These are phyloP conservation scores for Solanum chiquidenum DNA, from an alignment of 257 asterid species.

Conservation along the genomic window DNA sequence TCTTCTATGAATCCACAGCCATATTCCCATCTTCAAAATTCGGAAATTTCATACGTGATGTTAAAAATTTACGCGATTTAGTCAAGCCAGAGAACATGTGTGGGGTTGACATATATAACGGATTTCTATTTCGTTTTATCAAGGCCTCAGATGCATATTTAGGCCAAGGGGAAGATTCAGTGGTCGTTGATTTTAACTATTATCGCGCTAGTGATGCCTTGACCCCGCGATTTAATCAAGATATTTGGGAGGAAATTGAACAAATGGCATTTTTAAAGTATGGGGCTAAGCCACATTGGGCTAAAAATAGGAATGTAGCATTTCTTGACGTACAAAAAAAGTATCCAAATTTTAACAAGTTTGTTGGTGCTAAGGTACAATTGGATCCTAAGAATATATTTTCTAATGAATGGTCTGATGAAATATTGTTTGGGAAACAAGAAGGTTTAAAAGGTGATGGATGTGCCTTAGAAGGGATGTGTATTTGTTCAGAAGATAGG, in stretches of 20 bases:
- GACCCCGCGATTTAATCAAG: slow-evolving; percentile 51
- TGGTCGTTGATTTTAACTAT: slow-evolving; percentile 60
- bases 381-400: slow-evolving; percentile 48
- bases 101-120: slow-evolving; percentile 75
- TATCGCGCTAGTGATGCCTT: slow-evolving; percentile 39
- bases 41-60: slow-evolving; percentile 33
- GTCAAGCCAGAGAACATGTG: slow-evolving; percentile 43
- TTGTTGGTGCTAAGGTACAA: slow-evolving; percentile 29
- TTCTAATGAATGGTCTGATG: slow-evolving; percentile 49
- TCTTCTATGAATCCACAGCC: slow-evolving; percentile 67
- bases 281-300: slow-evolving; percentile 80
- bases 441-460: slow-evolving; percentile 29
- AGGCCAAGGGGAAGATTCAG: slow-evolving; percentile 54
- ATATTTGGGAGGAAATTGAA: slow-evolving; percentile 79
- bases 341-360: slow-evolving; percentile 32
- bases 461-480: slow-evolving; percentile 68
- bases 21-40: slow-evolving; percentile 33
- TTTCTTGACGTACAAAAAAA: slow-evolving; percentile 37
- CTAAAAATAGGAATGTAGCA: slow-evolving; percentile 54
- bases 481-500: slow-evolving; percentile 60
- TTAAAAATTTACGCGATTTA: slow-evolving; percentile 38
- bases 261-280: slow-evolving; percentile 72
- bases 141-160: slow-evolving; percentile 44
- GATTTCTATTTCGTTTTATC: slow-evolving; percentile 56
- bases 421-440: slow-evolving; percentile 29